Evolutionary conservation across 2,329 filamentous ascomycete genomes (phyloP).

Genomic region (Alternaria sp.): DNA sequence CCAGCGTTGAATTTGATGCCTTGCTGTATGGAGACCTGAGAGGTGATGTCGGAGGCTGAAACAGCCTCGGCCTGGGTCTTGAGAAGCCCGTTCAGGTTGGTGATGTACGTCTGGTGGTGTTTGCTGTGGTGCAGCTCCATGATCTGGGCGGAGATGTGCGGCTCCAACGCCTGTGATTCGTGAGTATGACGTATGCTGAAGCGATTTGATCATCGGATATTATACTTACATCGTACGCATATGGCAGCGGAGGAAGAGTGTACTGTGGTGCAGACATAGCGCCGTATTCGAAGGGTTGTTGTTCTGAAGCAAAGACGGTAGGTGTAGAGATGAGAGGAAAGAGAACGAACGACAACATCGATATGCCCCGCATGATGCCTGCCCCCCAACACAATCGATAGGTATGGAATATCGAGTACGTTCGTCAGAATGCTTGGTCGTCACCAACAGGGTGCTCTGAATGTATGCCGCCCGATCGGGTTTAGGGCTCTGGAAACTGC

Average conservation of each 20-base stretch:
- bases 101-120: conserved; percentile 82
- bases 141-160: conserved; percentile 77
- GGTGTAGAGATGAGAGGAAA: conserved; percentile 22
- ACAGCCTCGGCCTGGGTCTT: conserved; percentile 66
- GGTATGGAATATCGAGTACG: conserved; percentile 5
- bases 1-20: conserved; percentile 88
- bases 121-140: conserved; percentile 84
- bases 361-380: conserved; percentile 38
- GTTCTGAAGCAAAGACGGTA: conserved; percentile 34
- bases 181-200: conserved; percentile 13
- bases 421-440: conserved; percentile 26
- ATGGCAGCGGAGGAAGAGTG: conserved; percentile 71
- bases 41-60: conserved; percentile 65
- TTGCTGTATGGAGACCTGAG: conserved; percentile 72
- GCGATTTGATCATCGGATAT: background rate
- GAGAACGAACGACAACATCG: conserved; percentile 21
- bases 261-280: conserved; percentile 57
- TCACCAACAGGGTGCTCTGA: conserved; percentile 45
- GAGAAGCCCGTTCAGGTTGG: conserved; percentile 74
- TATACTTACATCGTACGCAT: conserved; percentile 71
- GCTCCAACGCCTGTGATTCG: conserved; percentile 68
- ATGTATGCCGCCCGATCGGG: conserved; percentile 24
- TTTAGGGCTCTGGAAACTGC: conserved; percentile 33
- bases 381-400: conserved; percentile 16
- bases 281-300: conserved; percentile 47